Percentiles rank a stretch among this genome's conserved stretches.
These are phyloP conservation scores for Candida boleticola DNA, from an alignment of 805 yeast genomes.

Conservation along the genomic window DNA sequence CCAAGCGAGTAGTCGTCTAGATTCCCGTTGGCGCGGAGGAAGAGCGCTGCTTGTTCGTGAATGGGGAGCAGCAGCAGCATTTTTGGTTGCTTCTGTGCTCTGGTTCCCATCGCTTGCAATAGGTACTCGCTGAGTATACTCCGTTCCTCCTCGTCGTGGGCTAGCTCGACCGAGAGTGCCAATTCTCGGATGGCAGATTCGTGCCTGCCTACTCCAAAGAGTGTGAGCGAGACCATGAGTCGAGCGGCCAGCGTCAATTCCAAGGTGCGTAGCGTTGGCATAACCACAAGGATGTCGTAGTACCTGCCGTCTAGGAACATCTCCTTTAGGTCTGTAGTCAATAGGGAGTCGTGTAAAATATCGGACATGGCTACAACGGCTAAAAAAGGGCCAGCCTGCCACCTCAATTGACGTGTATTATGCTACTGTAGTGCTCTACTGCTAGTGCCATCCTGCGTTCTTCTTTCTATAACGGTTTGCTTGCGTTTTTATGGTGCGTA, in stretches of 20 bases:
- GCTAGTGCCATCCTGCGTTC: too few species aligned
- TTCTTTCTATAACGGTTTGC: too few species aligned
- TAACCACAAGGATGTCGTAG: constrained; percentile 15
- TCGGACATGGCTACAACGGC: too few species aligned
- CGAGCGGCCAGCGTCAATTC: constrained; percentile 12
- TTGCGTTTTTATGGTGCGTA: too few species aligned
- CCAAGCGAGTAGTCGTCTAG: constrained; percentile 19
- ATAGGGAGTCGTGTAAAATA: neutral
- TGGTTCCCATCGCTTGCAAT: neutral
- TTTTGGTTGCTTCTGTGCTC: neutral
- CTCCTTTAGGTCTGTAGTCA: neutral
- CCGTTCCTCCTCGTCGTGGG: constrained; percentile 12
- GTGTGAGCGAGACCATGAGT: constrained; percentile 16
- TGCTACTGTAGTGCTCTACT: too few species aligned
- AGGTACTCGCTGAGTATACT: constrained; percentile 12
- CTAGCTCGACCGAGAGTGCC: constrained; percentile 23
- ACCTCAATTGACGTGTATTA: too few species aligned
- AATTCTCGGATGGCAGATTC: constrained; percentile 23
- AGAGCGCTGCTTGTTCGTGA: constrained; percentile 21
- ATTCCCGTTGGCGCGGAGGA: constrained; percentile 12
- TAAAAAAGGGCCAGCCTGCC: too few species aligned
- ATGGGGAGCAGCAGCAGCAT: too few species aligned
- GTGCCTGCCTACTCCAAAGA: constrained; percentile 22
- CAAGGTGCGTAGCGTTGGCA: constrained; percentile 10
- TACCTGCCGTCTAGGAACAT: constrained; percentile 10